A percentile compares a stretch with the other conserved stretches of the same genome.
phyloP scores from a whole-genome alignment of 2,329 filamentous ascomycete species.

The Chrysoporthe deuterocubensis region DNA sequence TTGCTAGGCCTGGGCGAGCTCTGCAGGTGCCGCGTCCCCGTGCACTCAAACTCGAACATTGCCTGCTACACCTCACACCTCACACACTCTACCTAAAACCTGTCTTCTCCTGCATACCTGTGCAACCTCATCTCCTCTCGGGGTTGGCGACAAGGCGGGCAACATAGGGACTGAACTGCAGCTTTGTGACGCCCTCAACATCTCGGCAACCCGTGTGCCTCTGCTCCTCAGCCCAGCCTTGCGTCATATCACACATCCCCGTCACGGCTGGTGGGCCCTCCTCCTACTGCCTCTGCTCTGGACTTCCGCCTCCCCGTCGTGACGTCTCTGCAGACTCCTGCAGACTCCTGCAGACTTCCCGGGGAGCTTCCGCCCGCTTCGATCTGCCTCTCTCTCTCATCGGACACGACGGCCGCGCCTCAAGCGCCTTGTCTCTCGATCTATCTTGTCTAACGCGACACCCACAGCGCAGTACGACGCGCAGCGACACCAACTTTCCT shows the following conservation, averaged over 20 bases:
- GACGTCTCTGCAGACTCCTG: neutral
- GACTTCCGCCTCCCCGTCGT: neutral
- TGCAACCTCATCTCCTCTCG: neutral
- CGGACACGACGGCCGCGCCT: neutral
- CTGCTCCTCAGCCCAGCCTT: neutral
- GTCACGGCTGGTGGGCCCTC: constrained; percentile 8
- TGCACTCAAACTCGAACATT: constrained; percentile 1
- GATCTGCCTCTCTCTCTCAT: neutral
- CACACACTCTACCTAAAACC: neutral
- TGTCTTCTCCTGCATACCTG: neutral
- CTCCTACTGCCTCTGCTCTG: neutral
- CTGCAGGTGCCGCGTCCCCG: neutral
- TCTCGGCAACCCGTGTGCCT: neutral
- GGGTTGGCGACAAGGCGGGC: neutral
- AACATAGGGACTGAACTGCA: neutral
- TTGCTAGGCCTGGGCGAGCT: neutral
- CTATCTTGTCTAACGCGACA: neutral
- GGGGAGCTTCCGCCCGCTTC: neutral
- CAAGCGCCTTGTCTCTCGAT: neutral
- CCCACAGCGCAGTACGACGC: neutral
- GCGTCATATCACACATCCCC: neutral
- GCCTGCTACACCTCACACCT: neutral
- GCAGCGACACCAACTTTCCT: neutral
- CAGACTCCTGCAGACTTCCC: neutral
- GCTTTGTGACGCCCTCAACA: neutral